Evolutionary conservation across 2,329 filamentous ascomycete genomes (phyloP).

Genomic region (Cryphonectria parasitica): DNA sequence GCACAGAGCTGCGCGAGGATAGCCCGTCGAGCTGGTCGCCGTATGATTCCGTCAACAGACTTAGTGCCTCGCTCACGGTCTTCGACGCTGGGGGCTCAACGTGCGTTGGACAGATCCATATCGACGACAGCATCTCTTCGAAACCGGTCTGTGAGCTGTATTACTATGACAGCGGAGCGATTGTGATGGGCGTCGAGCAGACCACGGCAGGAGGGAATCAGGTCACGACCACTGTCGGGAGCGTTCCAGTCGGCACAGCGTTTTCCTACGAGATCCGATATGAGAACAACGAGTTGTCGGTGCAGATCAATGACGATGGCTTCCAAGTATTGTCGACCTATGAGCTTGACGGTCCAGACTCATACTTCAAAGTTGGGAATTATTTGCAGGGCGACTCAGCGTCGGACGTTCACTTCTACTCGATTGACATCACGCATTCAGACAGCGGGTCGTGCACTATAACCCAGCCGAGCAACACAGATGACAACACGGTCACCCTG

Average conservation of each 20-base stretch:
- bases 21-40: slow-evolving; percentile 41
- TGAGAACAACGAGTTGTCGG: slow-evolving; percentile 2
- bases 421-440: neutral
- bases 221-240: slow-evolving; percentile 32
- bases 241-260: neutral
- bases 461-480: neutral
- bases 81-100: slow-evolving; percentile 42
- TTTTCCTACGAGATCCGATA: slow-evolving; percentile 3
- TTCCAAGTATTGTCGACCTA: slow-evolving; percentile 5
- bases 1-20: slow-evolving; percentile 46
- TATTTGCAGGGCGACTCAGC: slow-evolving; percentile 1
- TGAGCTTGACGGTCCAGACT: slow-evolving; percentile 5
- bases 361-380: slow-evolving; percentile 11
- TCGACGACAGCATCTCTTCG: slow-evolving; percentile 41
- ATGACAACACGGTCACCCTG: neutral
- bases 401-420: neutral
- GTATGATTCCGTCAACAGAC: slow-evolving; percentile 37
- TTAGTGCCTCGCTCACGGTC: slow-evolving; percentile 39
- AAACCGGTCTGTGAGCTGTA: slow-evolving; percentile 48
- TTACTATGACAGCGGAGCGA: slow-evolving; percentile 39
- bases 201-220: slow-evolving; percentile 39
- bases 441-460: neutral
- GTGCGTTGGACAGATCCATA: slow-evolving; percentile 46
- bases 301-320: slow-evolving; percentile 1
- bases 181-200: slow-evolving; percentile 45